Evolutionary conservation across 2,329 filamentous ascomycete genomes (phyloP).

Genomic region (Trichoderma sp.): DNA sequence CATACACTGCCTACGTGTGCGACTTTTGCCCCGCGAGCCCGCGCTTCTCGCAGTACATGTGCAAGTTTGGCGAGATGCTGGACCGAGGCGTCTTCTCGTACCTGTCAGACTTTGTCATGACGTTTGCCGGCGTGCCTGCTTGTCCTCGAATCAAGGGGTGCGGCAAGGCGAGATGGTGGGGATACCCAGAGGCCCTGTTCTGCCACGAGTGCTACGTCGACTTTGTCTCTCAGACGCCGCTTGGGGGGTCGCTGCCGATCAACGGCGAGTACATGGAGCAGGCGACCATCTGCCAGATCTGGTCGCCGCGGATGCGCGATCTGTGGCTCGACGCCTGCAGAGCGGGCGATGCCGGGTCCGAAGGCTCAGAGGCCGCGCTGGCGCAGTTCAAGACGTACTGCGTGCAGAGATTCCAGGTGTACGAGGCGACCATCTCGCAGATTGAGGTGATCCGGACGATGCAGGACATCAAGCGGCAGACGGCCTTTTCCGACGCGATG

Average conservation of each 20-base stretch:
- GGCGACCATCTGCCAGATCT: slow-evolving; percentile 41
- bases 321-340: slow-evolving; percentile 39
- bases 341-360: slow-evolving; percentile 33
- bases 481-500: background rate
- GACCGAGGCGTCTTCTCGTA: slow-evolving; percentile 40
- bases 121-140: slow-evolving; percentile 35
- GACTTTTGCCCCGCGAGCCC: slow-evolving; percentile 36
- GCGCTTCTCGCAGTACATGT: slow-evolving; percentile 35
- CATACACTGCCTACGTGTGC: slow-evolving; percentile 35
- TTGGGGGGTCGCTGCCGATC: slow-evolving; percentile 35
- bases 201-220: slow-evolving; percentile 42
- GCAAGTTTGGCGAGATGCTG: slow-evolving; percentile 36
- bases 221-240: slow-evolving; percentile 37
- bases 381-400: slow-evolving; percentile 31
- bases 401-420: slow-evolving; percentile 6
- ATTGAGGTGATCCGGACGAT: slow-evolving; percentile 1
- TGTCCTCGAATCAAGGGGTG: slow-evolving; percentile 37
- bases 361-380: slow-evolving; percentile 34
- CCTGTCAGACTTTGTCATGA: slow-evolving; percentile 36
- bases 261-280: slow-evolving; percentile 34
- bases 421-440: background rate
- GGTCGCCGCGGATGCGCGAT: slow-evolving; percentile 44
- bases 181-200: slow-evolving; percentile 39
- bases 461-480: slow-evolving; percentile 7
- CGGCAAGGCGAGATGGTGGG: slow-evolving; percentile 40